Evolutionary conservation across 202 grass and related monocot species (phyloP), one percentile per base, ranked within the genome.

Genomic region (Sporobolus alterniflorus): DNA sequence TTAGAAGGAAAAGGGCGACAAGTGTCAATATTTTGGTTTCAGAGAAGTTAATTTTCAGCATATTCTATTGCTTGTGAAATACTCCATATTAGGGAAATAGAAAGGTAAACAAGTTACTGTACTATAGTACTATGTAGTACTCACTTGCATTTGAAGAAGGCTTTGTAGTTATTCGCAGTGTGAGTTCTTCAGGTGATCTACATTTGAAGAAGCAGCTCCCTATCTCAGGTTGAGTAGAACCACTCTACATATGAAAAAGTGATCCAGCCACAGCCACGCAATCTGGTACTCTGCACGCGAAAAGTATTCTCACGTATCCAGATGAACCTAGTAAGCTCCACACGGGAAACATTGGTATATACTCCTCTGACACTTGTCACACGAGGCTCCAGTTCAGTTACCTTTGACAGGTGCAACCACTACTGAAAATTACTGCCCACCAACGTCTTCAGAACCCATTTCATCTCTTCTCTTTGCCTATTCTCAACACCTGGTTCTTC

Each of bases 391-490:
- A 9, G 31, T 43, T 31, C 31, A 42, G 51, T 46, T 36, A 30
- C 76, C 44, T 84, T 75, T 18, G 75, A 69, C 50, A 79, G 28
- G 46, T 12, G 13, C 39, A 82, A 62, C 77, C 11, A 76, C 67
- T 20, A 65, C 77, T 75, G 50, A 75, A 75, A 86, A 32, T 71
- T 77, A 87, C 85, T 47, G 65, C n/a, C n/a, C n/a, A 9, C 73
- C 65, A 87, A 44, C 65, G 44, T 26, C 73, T 74, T 73, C 39
- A 34, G 60, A 59, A 54, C 11, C 69, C 34, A 30, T 31, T 50
- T 11, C 16, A 74, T 11, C 69, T 39, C 60, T 49, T 22, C 60
- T 34, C 17, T 51, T 6, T 51, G 16, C 49, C 49, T 16, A 39
- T 36, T n/a, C 32, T 41, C 54, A 18, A 48, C 41, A 72, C 18